Percentiles rank a stretch among this genome's conserved stretches.
phyloP scores from a whole-genome alignment of 2,329 filamentous ascomycete genomes.

The Helminthosporium solani region DNA sequence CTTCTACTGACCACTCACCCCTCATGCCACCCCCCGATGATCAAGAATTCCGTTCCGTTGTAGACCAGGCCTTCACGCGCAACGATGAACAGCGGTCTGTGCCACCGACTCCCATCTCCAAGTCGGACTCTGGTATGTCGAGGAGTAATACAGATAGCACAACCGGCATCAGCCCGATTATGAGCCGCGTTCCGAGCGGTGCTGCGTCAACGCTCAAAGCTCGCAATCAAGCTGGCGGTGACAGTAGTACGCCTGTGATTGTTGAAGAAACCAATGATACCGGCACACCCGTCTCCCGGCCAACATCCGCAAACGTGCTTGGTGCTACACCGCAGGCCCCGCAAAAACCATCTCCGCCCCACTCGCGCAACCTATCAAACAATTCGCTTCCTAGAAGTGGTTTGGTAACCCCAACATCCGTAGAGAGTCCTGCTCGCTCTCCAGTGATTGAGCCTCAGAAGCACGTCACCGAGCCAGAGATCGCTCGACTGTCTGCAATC shows the following conservation, averaged over 20 bases:
- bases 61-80: constrained; percentile 66
- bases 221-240: constrained; percentile 43
- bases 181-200: constrained; percentile 56
- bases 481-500: constrained; percentile 49
- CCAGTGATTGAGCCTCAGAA: constrained; percentile 53
- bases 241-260: constrained; percentile 54
- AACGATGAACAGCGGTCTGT: constrained; percentile 55
- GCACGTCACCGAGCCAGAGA: constrained; percentile 48
- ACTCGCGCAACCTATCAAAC: constrained; percentile 44
- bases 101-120: constrained; percentile 54
- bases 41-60: constrained; percentile 49
- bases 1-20: constrained; percentile 10
- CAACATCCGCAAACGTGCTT: constrained; percentile 33
- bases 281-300: constrained; percentile 37
- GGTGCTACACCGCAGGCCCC: constrained; percentile 28
- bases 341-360: constrained; percentile 41
- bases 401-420: constrained; percentile 58
- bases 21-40: constrained; percentile 22
- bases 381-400: constrained; percentile 51
- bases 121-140: constrained; percentile 47
- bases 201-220: constrained; percentile 39
- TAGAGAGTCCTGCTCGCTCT: constrained; percentile 62
- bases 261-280: constrained; percentile 53
- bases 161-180: constrained; percentile 65
- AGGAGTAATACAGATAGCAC: constrained; percentile 65